A percentile compares a stretch with the other conserved stretches of the same genome.
These are phyloP conservation scores for Oenanthe sinensis DNA, from an alignment of 129 eudicot genomes.

Conservation along the genomic window DNA sequence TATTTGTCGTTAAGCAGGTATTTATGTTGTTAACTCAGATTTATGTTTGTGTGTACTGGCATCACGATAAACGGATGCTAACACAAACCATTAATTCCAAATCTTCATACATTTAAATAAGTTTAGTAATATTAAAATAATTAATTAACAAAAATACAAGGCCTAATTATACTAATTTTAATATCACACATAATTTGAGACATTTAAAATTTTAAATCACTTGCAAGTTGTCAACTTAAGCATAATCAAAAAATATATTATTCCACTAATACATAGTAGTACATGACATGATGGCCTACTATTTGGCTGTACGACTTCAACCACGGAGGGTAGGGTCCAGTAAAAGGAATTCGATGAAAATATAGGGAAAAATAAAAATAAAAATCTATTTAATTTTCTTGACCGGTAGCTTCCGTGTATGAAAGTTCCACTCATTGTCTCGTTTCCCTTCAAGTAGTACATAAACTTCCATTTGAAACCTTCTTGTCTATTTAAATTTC, in stretches of 20 bases:
- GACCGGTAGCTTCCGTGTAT: slow-evolving; percentile 31
- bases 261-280: slow-evolving; percentile 5
- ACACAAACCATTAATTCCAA: neutral
- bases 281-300: slow-evolving; percentile 3
- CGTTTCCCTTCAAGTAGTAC: slow-evolving; percentile 7
- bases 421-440: slow-evolving; percentile 9
- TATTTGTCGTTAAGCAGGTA: neutral
- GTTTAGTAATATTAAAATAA: too few relatives aligned
- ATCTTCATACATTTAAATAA: neutral
- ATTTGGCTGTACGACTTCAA: neutral
- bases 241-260: neutral
- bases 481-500: neutral
- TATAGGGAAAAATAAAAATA: neutral
- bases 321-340: neutral
- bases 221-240: neutral
- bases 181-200: neutral
- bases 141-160: too few relatives aligned
- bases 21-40: neutral
- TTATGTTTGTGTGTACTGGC: neutral
- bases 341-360: neutral
- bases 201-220: neutral
- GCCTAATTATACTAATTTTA: neutral
- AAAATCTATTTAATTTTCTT: neutral
- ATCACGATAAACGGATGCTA: neutral
- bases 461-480: slow-evolving; percentile 8